Percentiles rank a stretch among this genome's conserved stretches.
These are phyloP conservation scores for Fomitopsis palustris DNA, from an alignment of 1,284 basidiomycete species.

Conservation along the genomic window DNA sequence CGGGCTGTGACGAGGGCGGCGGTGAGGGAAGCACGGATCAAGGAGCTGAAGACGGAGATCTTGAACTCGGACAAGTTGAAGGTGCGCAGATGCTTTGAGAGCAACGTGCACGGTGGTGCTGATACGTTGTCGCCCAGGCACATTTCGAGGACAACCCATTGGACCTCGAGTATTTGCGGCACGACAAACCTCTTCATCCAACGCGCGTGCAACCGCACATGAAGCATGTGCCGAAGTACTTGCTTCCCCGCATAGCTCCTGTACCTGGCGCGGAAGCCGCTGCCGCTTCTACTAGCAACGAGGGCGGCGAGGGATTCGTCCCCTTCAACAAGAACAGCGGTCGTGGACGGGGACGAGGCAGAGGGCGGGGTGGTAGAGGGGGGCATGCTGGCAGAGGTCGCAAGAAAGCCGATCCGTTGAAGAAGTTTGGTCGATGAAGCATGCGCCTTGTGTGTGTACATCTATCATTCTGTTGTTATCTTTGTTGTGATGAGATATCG, in stretches of 20 bases:
- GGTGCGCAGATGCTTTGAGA: slow-evolving; percentile 42
- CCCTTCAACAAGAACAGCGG: slow-evolving; percentile 63
- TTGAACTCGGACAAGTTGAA: slow-evolving; percentile 96
- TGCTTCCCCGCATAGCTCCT: slow-evolving; percentile 80
- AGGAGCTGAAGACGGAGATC: slow-evolving; percentile 93
- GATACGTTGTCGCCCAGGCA: slow-evolving; percentile 48
- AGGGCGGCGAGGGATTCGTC: slow-evolving; percentile 49
- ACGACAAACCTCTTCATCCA: slow-evolving; percentile 92
- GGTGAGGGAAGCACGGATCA: slow-evolving; percentile 89
- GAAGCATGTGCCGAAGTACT: slow-evolving; percentile 94
- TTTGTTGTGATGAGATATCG: too few relatives aligned
- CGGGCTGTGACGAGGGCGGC: slow-evolving; percentile 84
- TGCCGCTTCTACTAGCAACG: slow-evolving; percentile 20
- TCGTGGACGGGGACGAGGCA: slow-evolving; percentile 42
- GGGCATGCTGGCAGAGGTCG: slow-evolving; percentile 45
- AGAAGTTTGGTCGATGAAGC: slow-evolving; percentile 54
- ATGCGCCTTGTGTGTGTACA: too few relatives aligned
- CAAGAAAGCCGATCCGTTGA: slow-evolving; percentile 74
- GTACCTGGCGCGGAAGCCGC: slow-evolving; percentile 36
- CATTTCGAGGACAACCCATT: slow-evolving; percentile 98
- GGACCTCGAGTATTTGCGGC: slow-evolving; percentile 89
- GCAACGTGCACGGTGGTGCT: not conserved
- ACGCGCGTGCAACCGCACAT: slow-evolving; percentile 88
- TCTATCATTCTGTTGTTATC: too few relatives aligned
- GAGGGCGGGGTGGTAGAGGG: slow-evolving; percentile 38